These are phyloP conservation scores for Globisporangium perplexum DNA, from an alignment of 352 stramenopile genomes.

Conservation along the genomic window DNA sequence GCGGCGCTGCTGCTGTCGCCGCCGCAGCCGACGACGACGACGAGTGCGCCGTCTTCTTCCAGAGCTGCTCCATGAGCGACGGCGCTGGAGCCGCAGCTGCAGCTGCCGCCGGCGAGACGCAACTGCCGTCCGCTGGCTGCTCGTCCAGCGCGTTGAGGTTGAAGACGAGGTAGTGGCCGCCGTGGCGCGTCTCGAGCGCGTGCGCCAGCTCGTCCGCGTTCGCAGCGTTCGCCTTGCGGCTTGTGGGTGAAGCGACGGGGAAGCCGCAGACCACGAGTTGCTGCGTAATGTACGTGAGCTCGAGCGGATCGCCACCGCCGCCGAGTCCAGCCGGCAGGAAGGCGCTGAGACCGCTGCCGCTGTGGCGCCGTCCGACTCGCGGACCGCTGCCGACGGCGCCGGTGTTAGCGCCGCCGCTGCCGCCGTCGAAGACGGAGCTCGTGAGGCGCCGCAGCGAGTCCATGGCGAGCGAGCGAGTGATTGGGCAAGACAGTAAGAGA, in stretches of 20 bases:
- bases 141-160: conserved; percentile 65
- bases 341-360: conserved; percentile 17
- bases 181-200: conserved; percentile 51
- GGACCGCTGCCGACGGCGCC: conserved; percentile 10
- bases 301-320: conserved; percentile 35
- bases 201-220: conserved; percentile 64
- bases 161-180: conserved; percentile 70
- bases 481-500: neutral
- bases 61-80: conserved; percentile 12
- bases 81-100: neutral
- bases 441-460: conserved; percentile 70
- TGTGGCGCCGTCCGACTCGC: conserved; percentile 29
- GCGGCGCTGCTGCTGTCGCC: no score
- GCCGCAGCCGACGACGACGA: no score
- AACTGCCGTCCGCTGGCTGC: neutral
- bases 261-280: conserved; percentile 57
- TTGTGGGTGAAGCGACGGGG: conserved; percentile 42
- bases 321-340: conserved; percentile 3
- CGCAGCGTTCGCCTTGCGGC: conserved; percentile 69
- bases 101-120: neutral
- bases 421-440: conserved; percentile 55
- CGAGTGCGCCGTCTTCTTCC: conserved; percentile 5
- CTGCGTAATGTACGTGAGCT: conserved; percentile 71
- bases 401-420: neutral
- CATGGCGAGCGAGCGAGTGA: conserved; percentile 23